A percentile compares a stretch with the other conserved stretches of the same genome.
phyloP scores from a whole-genome alignment of 495 filamentous ascomycete species.

The Chlorociboria aeruginascens region DNA sequence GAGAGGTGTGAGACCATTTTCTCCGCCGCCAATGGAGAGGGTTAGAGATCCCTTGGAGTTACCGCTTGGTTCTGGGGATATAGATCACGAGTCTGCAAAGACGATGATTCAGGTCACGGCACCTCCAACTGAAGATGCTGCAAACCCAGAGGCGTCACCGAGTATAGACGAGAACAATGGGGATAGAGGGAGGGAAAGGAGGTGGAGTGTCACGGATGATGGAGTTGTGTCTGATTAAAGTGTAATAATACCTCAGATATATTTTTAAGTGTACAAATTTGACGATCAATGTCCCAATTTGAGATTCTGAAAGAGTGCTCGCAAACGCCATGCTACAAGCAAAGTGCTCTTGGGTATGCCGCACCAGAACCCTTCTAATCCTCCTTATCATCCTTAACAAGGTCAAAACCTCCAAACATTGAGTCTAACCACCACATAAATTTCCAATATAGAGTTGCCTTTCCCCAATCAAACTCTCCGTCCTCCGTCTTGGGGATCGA shows the following conservation, averaged over 20 bases:
- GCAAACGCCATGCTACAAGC: background rate
- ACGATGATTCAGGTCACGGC: slow-evolving; percentile 20
- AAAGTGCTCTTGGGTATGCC: background rate
- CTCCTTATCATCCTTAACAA: slow-evolving; percentile 37
- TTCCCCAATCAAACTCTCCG: slow-evolving; percentile 67
- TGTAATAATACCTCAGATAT: slow-evolving; percentile 6
- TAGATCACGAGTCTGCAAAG: slow-evolving; percentile 4
- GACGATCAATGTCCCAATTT: background rate
- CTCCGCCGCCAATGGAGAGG: slow-evolving; percentile 34
- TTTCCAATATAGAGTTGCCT: slow-evolving; percentile 70
- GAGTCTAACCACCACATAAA: slow-evolving; percentile 39
- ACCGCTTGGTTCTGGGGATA: slow-evolving; percentile 18
- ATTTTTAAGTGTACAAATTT: background rate
- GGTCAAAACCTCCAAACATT: slow-evolving; percentile 33
- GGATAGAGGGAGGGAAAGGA: slow-evolving; percentile 9
- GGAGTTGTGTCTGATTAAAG: slow-evolving; percentile 16
- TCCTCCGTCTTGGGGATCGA: slow-evolving; percentile 63
- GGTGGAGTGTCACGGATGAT: slow-evolving; percentile 21
- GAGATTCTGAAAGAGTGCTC: background rate
- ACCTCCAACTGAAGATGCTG: slow-evolving; percentile 8
- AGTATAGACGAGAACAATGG: slow-evolving; percentile 15
- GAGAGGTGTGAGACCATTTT: slow-evolving; percentile 38
- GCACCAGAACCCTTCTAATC: slow-evolving; percentile 25
- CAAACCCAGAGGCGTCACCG: slow-evolving; percentile 3
- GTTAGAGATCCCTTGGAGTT: slow-evolving; percentile 21